These are phyloP conservation scores for Astrothelium subdiscretum DNA, from an alignment of 495 filamentous ascomycete genomes.

Conservation along the genomic window DNA sequence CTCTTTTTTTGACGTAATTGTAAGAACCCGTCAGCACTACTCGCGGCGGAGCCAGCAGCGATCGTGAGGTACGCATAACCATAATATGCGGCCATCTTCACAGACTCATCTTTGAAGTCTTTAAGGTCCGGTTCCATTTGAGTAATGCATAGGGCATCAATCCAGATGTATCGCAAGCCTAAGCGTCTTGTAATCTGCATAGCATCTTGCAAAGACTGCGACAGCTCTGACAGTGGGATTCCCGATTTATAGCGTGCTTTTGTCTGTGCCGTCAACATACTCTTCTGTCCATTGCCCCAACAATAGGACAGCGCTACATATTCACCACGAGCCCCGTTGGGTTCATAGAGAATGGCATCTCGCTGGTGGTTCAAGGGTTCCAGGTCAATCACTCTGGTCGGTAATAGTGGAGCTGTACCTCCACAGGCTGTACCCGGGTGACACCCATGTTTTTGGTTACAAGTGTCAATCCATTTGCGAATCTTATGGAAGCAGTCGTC, in stretches of 20 bases:
- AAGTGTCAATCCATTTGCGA: not conserved
- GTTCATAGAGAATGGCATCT: not conserved
- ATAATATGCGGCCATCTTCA: constrained; percentile 3
- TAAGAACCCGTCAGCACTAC: not conserved
- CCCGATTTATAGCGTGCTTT: not conserved
- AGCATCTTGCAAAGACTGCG: not conserved
- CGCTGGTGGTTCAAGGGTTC: not conserved
- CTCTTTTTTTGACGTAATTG: not conserved
- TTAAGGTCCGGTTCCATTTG: not conserved
- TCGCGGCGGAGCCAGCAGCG: not conserved
- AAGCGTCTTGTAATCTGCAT: not conserved
- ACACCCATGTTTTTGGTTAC: not conserved
- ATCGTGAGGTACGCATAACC: constrained; percentile 3
- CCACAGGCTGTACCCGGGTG: not conserved
- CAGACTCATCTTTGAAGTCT: constrained; percentile 1
- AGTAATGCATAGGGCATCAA: constrained; percentile 4
- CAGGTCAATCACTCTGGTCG: not conserved
- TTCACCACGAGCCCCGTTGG: not conserved
- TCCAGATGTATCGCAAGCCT: constrained; percentile 1
- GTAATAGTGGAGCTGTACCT: not conserved
- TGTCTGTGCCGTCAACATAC: not conserved
- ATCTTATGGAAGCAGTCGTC: not conserved
- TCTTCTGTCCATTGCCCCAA: not conserved
- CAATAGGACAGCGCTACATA: constrained; percentile 2
- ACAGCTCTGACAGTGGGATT: not conserved